Conservation (phyloP, 1,284 basidiomycete genomes). For the Rhodotorula sp. region DNA sequence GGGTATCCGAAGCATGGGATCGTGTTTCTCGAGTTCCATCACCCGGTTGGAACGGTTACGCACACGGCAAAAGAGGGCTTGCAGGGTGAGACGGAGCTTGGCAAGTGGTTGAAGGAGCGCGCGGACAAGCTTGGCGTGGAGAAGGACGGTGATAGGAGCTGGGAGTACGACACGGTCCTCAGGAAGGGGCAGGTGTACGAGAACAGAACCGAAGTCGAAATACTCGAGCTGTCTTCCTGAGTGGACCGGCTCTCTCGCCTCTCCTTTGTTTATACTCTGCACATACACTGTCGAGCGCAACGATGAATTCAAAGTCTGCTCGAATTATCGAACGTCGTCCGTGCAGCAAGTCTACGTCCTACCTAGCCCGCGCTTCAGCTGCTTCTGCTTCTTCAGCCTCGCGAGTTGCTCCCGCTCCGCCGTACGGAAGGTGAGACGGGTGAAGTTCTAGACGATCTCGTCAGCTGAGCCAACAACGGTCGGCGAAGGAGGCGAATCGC, state of each 20-base stretch:
- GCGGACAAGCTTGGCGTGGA: neutral
- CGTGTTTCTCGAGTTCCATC: constrained; percentile 40
- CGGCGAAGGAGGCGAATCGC: no score
- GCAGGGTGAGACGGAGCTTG: constrained; percentile 9
- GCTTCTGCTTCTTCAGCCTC: no score
- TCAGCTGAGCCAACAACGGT: no score
- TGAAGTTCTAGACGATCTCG: no score
- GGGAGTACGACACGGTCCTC: constrained; percentile 33
- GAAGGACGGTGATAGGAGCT: constrained; percentile 9
- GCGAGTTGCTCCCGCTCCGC: no score
- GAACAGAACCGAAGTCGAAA: constrained; percentile 34
- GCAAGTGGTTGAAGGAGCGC: constrained; percentile 10
- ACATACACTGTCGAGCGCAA: neutral
- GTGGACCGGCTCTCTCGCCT: neutral
- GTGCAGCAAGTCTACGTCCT: no score
- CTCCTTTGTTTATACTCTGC: neutral
- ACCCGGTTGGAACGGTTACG: constrained; percentile 28
- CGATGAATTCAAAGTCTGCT: neutral
- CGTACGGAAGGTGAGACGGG: no score
- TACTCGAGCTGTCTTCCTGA: neutral
- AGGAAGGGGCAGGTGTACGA: constrained; percentile 32
- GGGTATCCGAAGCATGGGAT: constrained; percentile 28
- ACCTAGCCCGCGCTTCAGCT: no score
- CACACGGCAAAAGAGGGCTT: constrained; percentile 6
- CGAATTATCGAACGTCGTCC: no score